A percentile compares a stretch with the other conserved stretches of the same genome.
Evolutionary conservation across 2,329 filamentous ascomycete species (phyloP).

Genomic region (Arthrobotrys megalospora): DNA sequence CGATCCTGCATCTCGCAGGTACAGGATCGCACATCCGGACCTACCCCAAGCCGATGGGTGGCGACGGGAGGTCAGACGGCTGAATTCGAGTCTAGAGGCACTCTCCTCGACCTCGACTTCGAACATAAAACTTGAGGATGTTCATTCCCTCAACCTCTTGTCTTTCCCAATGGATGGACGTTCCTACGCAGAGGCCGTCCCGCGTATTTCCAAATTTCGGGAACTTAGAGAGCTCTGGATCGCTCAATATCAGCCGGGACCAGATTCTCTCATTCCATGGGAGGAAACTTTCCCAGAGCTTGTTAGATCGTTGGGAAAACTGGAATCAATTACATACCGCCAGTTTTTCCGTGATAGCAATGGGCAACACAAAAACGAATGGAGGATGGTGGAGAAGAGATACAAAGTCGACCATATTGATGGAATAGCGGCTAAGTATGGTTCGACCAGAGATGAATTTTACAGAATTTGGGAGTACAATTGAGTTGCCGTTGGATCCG

Average conservation of each 20-base stretch:
- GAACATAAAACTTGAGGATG: not conserved
- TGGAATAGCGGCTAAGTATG: not conserved
- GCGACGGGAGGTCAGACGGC: not conserved
- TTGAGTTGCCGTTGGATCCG: not conserved
- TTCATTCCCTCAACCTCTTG: slow-evolving; percentile 8
- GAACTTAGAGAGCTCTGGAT: slow-evolving; percentile 1
- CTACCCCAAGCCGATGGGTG: not conserved
- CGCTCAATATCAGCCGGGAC: not conserved
- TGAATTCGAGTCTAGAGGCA: not conserved
- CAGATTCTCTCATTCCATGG: not conserved
- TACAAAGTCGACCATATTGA: not conserved
- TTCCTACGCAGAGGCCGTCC: not conserved
- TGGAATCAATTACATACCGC: slow-evolving; percentile 10
- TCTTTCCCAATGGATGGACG: not conserved
- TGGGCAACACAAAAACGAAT: not conserved
- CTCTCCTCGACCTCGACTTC: not conserved
- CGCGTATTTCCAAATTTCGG: not conserved
- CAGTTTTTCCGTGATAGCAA: slow-evolving; percentile 14
- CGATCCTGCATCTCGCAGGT: slow-evolving; percentile 2
- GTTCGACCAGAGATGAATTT: not conserved
- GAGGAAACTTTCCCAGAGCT: slow-evolving; percentile 1
- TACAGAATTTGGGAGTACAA: not conserved
- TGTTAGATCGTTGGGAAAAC: not conserved
- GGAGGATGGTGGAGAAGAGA: slow-evolving; percentile 13
- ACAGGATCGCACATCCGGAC: not conserved